A percentile compares a stretch with the other conserved stretches of the same genome.
Conservation (phyloP, 139 green algal genomes). For the Chlamydomonas schloesseri region DNA sequence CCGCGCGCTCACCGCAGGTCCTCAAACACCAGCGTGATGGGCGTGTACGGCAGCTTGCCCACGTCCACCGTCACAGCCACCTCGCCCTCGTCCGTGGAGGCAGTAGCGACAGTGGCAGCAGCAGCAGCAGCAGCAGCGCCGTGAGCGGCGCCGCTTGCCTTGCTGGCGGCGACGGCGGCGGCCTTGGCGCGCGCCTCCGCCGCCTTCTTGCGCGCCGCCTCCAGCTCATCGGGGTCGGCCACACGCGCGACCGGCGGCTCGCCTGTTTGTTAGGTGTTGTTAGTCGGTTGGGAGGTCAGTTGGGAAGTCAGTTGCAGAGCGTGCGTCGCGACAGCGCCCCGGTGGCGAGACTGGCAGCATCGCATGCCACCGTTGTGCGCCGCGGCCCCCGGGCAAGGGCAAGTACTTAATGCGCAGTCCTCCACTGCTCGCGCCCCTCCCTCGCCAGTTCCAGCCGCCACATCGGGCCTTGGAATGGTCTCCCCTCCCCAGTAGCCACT, state of each 20-base stretch:
- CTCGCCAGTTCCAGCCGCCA: no score
- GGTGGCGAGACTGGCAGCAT: no score
- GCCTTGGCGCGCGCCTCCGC: slow-evolving; percentile 7
- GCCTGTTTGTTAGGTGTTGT: not conserved
- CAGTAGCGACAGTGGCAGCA: no score
- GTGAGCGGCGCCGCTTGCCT: not conserved
- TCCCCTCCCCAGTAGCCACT: no score
- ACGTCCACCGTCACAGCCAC: not conserved
- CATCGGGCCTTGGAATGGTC: no score
- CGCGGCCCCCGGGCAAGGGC: no score
- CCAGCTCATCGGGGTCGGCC: slow-evolving; percentile 41
- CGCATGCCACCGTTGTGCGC: no score
- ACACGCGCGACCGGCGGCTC: slow-evolving; percentile 34
- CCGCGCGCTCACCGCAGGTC: slow-evolving; percentile 67
- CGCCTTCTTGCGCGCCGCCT: slow-evolving; percentile 18
- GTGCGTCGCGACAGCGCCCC: no score
- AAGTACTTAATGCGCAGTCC: no score
- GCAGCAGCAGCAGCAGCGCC: not conserved
- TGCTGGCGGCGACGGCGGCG: not conserved
- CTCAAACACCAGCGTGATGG: slow-evolving; percentile 77
- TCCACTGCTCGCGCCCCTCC: no score
- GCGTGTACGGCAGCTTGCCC: slow-evolving; percentile 65
- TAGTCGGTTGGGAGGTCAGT: not conserved
- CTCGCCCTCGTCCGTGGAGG: not conserved
- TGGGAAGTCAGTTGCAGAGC: no score